These are phyloP conservation scores for Beauveria medogensis DNA, from an alignment of 2,329 filamentous ascomycete genomes.

Conservation along the genomic window DNA sequence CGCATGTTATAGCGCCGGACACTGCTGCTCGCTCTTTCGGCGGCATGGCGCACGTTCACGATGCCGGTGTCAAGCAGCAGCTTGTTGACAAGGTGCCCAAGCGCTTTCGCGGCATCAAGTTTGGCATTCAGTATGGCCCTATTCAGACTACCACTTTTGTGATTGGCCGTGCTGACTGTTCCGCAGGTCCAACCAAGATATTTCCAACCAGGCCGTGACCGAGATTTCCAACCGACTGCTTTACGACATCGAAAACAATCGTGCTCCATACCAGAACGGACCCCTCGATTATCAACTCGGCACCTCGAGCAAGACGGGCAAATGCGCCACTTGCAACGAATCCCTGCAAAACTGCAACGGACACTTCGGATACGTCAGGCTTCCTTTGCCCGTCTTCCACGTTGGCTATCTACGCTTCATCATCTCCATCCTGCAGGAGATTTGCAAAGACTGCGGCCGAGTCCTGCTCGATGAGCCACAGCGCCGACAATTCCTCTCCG, in stretches of 20 bases:
- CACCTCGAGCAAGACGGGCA: conserved; percentile 73
- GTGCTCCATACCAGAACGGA: conserved; percentile 70
- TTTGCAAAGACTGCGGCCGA: conserved; percentile 86
- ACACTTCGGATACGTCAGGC: conserved; percentile 88
- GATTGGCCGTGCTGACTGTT: not conserved
- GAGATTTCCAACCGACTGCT: conserved; percentile 91
- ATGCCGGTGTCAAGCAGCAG: conserved; percentile 64
- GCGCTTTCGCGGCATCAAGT: conserved; percentile 87
- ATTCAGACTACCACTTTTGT: not conserved
- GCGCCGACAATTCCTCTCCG: conserved; percentile 67
- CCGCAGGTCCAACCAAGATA: conserved; percentile 76
- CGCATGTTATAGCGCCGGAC: conserved; percentile 5
- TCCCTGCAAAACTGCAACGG: conserved; percentile 79
- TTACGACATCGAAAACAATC: conserved; percentile 78
- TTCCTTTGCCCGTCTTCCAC: conserved; percentile 88
- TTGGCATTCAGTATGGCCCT: conserved; percentile 62
- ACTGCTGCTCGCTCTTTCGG: conserved; percentile 4
- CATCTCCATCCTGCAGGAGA: conserved; percentile 84
- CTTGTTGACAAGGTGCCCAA: conserved; percentile 83
- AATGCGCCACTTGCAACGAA: conserved; percentile 77
- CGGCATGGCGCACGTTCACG: conserved; percentile 17
- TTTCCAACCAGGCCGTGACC: conserved; percentile 88
- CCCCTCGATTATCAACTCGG: conserved; percentile 84
- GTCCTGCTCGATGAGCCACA: conserved; percentile 78
- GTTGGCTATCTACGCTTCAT: conserved; percentile 94